A percentile compares a stretch with the other conserved stretches of the same genome.
Conservation (phyloP, 306 rosid species). For the Prunus davidiana region DNA sequence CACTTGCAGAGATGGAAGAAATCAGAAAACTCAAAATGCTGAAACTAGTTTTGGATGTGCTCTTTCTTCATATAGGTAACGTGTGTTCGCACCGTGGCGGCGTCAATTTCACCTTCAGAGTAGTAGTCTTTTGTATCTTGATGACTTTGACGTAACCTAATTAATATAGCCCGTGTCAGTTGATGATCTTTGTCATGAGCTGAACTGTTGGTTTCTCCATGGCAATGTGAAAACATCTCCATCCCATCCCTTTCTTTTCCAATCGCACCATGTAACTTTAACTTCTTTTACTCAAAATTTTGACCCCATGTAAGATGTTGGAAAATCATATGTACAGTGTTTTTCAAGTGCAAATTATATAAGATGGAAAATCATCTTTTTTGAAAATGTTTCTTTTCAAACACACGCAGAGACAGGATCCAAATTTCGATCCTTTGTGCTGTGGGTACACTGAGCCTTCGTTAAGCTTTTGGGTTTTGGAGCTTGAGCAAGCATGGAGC, state of each 20-base stretch:
- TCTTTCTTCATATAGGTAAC: slow-evolving; percentile 35
- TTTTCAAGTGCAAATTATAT: not conserved
- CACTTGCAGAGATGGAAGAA: slow-evolving; percentile 54
- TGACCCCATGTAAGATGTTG: not conserved
- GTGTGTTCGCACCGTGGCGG: slow-evolving; percentile 40
- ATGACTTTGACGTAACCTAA: slow-evolving; percentile 26
- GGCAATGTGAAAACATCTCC: slow-evolving; percentile 30
- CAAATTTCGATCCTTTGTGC: too few relatives aligned
- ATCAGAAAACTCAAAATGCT: slow-evolving; percentile 29
- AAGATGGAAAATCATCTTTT: not conserved
- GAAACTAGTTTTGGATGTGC: slow-evolving; percentile 49
- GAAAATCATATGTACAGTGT: not conserved
- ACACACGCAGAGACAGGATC: not conserved
- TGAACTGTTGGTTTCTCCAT: slow-evolving; percentile 15
- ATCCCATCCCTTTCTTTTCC: slow-evolving; percentile 20
- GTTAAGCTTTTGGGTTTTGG: too few relatives aligned
- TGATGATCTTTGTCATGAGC: slow-evolving; percentile 24
- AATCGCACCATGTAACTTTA: too few relatives aligned
- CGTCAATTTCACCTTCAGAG: slow-evolving; percentile 20
- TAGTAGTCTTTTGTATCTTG: slow-evolving; percentile 28
- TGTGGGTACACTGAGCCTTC: too few relatives aligned
- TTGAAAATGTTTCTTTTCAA: not conserved
- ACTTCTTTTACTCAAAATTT: not conserved
- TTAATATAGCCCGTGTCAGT: slow-evolving; percentile 24
- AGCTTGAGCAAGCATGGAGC: too few relatives aligned